Percentiles rank a stretch among this genome's conserved stretches.
Evolutionary conservation across 768 basidiomycete species (phyloP).

Genomic region (Chalciporus sphaerocephalus): DNA sequence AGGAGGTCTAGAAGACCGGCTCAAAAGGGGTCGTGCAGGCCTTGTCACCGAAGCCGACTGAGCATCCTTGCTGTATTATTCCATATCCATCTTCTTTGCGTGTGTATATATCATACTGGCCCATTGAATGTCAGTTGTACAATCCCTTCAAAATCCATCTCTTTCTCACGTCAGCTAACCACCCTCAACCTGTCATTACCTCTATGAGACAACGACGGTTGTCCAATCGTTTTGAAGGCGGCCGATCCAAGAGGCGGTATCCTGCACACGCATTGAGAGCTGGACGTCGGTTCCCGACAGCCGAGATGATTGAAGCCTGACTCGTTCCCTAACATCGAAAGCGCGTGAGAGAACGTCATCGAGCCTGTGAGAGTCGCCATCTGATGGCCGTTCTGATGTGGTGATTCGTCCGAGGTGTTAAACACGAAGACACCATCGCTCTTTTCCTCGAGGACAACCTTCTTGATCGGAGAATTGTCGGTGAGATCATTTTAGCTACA

Average conservation of each 20-base stretch:
- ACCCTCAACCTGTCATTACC: neutral
- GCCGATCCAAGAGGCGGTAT: neutral
- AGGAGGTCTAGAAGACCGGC: constrained; percentile 76
- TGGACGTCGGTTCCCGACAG: neutral
- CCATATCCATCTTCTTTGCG: neutral
- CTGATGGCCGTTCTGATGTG: neutral
- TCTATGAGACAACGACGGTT: neutral
- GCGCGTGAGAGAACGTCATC: neutral
- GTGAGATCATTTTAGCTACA: neutral
- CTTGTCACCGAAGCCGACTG: constrained; percentile 55
- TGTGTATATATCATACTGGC: constrained; percentile 10
- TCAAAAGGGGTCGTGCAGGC: constrained; percentile 66
- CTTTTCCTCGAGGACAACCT: too few relatives aligned
- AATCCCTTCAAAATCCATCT: neutral
- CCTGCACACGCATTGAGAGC: neutral
- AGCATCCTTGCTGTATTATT: constrained; percentile 7
- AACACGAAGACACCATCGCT: neutral
- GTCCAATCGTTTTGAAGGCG: neutral
- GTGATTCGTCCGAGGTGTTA: neutral
- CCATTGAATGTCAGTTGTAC: constrained; percentile 1
- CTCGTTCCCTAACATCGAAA: neutral
- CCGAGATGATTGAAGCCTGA: neutral
- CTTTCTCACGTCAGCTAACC: neutral
- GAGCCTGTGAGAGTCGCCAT: neutral
- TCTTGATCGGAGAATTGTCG: neutral